These are phyloP conservation scores for Serendipita indica DNA, from an alignment of 768 basidiomycete genomes.

Conservation along the genomic window DNA sequence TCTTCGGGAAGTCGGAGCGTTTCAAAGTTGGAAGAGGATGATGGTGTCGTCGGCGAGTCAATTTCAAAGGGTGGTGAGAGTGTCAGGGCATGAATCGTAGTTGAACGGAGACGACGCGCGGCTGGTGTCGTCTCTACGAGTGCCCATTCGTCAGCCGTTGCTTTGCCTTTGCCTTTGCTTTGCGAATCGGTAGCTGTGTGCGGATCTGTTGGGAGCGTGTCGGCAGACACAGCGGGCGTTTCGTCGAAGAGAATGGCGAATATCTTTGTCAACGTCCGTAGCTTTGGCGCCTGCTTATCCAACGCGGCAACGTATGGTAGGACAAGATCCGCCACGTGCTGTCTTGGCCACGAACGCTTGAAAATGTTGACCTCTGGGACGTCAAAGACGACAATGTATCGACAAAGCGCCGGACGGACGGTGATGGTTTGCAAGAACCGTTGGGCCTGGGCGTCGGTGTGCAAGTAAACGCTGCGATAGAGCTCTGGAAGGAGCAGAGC, in stretches of 20 bases:
- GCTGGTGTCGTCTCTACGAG: background rate
- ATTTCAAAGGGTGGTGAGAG: background rate
- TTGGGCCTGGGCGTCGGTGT: constrained; percentile 4
- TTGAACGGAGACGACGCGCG: background rate
- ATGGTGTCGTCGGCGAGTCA: background rate
- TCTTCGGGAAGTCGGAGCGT: background rate
- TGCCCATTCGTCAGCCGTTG: background rate
- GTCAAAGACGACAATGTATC: background rate
- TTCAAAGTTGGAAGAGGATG: background rate
- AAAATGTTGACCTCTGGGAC: background rate
- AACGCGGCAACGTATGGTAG: constrained; percentile 4
- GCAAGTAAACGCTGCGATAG: background rate
- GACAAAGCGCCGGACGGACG: background rate
- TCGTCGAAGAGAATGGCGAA: constrained; percentile 4
- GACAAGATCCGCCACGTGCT: background rate
- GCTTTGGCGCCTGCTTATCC: background rate
- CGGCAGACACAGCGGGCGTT: background rate
- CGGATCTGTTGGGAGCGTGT: background rate
- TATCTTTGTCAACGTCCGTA: constrained; percentile 6
- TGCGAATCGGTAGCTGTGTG: background rate
- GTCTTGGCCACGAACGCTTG: constrained; percentile 8
- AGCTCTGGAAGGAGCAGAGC: background rate
- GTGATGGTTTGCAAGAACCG: background rate
- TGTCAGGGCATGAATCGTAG: constrained; percentile 4
- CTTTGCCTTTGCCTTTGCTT: background rate